Conservation (phyloP, 2,329 filamentous ascomycete genomes). For the Alternaria tenuissima region DNA sequence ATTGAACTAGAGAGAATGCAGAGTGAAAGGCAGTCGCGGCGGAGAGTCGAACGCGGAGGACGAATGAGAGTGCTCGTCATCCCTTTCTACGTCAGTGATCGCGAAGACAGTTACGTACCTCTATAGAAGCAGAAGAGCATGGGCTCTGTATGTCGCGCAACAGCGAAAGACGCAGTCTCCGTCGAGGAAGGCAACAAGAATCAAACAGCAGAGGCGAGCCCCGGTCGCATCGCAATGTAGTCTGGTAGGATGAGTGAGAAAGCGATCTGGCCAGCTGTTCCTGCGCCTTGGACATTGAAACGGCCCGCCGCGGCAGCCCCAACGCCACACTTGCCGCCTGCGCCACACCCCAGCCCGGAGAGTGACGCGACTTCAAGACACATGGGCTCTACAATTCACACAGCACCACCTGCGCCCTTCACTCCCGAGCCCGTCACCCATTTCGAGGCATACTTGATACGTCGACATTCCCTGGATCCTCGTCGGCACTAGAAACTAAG, state of each 20-base stretch:
- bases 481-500: slow-evolving; percentile 13
- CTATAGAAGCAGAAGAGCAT: slow-evolving; percentile 41
- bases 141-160: slow-evolving; percentile 19
- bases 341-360: slow-evolving; percentile 12
- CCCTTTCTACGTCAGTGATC: slow-evolving; percentile 33
- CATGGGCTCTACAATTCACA: slow-evolving; percentile 7
- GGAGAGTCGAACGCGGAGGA: slow-evolving; percentile 1
- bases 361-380: slow-evolving; percentile 12
- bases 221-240: slow-evolving; percentile 30
- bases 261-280: slow-evolving; percentile 42
- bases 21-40: slow-evolving; percentile 7
- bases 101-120: slow-evolving; percentile 37
- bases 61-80: slow-evolving; percentile 21
- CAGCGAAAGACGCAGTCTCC: slow-evolving; percentile 9
- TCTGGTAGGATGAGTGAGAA: slow-evolving; percentile 16
- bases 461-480: neutral
- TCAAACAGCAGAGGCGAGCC: slow-evolving; percentile 36
- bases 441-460: neutral
- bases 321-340: slow-evolving; percentile 11
- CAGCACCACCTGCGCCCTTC: neutral
- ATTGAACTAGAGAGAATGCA: neutral
- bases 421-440: neutral
- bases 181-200: slow-evolving; percentile 18
- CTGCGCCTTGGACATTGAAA: slow-evolving; percentile 20
- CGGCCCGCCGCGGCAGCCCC: slow-evolving; percentile 11